These are phyloP conservation scores for Gaertneriomyces semiglobifer DNA, from an alignment of 192 early-diverging fungal genomes.

Conservation along the genomic window DNA sequence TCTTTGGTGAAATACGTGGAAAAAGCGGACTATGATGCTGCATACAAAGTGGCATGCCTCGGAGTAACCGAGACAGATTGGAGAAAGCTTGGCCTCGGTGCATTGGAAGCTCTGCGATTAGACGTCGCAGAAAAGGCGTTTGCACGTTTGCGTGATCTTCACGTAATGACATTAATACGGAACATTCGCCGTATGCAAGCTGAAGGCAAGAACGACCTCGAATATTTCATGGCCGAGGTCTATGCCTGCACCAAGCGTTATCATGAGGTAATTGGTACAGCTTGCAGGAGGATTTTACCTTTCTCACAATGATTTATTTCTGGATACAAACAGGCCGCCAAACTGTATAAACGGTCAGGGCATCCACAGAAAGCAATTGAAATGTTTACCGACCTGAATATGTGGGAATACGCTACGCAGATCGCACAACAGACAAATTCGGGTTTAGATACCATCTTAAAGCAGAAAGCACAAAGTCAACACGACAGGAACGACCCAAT, in stretches of 20 bases:
- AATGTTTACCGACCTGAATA: constrained; percentile 56
- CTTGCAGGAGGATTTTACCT: neutral
- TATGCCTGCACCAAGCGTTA: constrained; percentile 46
- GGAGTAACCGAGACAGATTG: constrained; percentile 59
- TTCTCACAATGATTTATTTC: neutral
- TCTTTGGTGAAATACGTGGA: constrained; percentile 52
- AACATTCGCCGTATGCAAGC: constrained; percentile 33
- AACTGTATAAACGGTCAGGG: constrained; percentile 43
- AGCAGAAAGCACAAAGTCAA: constrained; percentile 57
- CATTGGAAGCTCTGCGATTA: constrained; percentile 45
- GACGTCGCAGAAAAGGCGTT: constrained; percentile 52
- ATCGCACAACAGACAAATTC: constrained; percentile 47
- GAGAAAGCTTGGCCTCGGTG: constrained; percentile 46
- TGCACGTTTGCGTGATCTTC: constrained; percentile 45
- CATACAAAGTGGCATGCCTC: constrained; percentile 49
- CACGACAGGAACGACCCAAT: constrained; percentile 53
- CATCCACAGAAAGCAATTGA: constrained; percentile 53
- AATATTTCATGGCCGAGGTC: constrained; percentile 46
- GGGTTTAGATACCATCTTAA: constrained; percentile 45
- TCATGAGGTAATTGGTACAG: constrained; percentile 40
- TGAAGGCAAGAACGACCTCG: constrained; percentile 40
- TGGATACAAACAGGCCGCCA: constrained; percentile 41
- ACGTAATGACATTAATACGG: constrained; percentile 43
- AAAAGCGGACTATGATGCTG: constrained; percentile 43
- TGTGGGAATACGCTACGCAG: constrained; percentile 58